These are phyloP conservation scores for Polyporus tsugae DNA, from an alignment of 1,284 basidiomycete species.

Conservation along the genomic window DNA sequence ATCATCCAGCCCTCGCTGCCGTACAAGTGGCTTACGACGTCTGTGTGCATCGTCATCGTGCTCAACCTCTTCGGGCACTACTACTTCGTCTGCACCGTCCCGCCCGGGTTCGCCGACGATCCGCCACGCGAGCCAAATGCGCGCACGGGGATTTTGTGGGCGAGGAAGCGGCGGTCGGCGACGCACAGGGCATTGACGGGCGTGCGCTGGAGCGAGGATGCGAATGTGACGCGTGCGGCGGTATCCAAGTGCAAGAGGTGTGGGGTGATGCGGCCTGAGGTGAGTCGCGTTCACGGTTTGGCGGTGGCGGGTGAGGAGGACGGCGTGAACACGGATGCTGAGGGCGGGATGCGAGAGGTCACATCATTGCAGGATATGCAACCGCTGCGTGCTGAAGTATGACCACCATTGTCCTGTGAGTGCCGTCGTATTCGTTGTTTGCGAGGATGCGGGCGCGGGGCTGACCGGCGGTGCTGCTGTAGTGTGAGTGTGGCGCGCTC, in stretches of 20 bases:
- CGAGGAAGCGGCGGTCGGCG: slow-evolving; percentile 45
- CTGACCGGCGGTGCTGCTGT: slow-evolving; percentile 24
- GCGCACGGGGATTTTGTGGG: slow-evolving; percentile 63
- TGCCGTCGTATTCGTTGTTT: slow-evolving; percentile 26
- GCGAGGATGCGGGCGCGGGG: neutral
- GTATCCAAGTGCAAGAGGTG: slow-evolving; percentile 76
- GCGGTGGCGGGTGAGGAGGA: neutral
- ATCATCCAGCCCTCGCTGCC: slow-evolving; percentile 68
- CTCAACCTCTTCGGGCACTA: slow-evolving; percentile 86
- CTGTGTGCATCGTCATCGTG: slow-evolving; percentile 78
- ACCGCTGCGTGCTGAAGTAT: slow-evolving; percentile 91
- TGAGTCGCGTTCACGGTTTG: slow-evolving; percentile 47
- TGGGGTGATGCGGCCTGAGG: slow-evolving; percentile 81
- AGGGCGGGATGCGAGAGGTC: slow-evolving; percentile 66
- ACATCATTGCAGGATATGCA: slow-evolving; percentile 96
- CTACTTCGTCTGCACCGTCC: slow-evolving; percentile 81
- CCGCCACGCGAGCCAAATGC: slow-evolving; percentile 50
- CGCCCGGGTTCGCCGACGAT: slow-evolving; percentile 77
- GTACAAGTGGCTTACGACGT: slow-evolving; percentile 63
- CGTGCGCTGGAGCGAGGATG: slow-evolving; percentile 50
- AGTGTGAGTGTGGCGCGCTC: slow-evolving; percentile 51
- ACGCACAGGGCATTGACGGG: slow-evolving; percentile 44
- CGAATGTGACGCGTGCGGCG: slow-evolving; percentile 59
- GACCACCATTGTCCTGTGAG: slow-evolving; percentile 94
- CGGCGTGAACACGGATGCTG: slow-evolving; percentile 28